These are phyloP conservation scores for Trichoderma semiorbis DNA, from an alignment of 2,329 filamentous ascomycete genomes.

Conservation along the genomic window DNA sequence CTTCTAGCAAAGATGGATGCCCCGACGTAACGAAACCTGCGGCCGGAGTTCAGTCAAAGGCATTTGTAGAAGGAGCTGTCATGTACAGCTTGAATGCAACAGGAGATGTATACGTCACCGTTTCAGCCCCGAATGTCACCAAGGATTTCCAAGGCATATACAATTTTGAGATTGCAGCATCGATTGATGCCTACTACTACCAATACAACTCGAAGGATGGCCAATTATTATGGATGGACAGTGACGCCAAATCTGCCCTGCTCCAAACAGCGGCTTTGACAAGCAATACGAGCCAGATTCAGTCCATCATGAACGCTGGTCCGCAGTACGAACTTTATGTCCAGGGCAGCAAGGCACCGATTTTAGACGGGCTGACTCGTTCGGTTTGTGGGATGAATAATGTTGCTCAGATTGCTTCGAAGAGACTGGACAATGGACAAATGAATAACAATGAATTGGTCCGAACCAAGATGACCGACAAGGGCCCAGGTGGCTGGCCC, in stretches of 20 bases:
- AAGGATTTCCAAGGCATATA: constrained; percentile 62
- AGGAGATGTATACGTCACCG: constrained; percentile 69
- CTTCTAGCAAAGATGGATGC: constrained; percentile 32
- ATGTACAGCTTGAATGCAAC: constrained; percentile 60
- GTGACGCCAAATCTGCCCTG: constrained; percentile 74
- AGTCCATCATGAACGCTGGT: constrained; percentile 47
- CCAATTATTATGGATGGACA: constrained; percentile 76
- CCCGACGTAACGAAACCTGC: constrained; percentile 23
- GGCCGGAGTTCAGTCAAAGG: constrained; percentile 29
- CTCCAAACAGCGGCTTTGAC: constrained; percentile 76
- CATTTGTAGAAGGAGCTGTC: constrained; percentile 67
- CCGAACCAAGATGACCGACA: constrained; percentile 63
- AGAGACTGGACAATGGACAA: constrained; percentile 45
- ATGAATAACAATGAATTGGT: constrained; percentile 45
- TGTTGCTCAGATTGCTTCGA: constrained; percentile 60
- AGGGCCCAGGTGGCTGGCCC: constrained; percentile 62
- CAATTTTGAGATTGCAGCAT: constrained; percentile 78
- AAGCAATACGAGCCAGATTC: constrained; percentile 50
- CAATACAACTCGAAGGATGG: constrained; percentile 45
- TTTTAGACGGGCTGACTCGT: constrained; percentile 65
- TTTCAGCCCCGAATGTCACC: constrained; percentile 66
- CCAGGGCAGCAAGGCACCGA: constrained; percentile 56
- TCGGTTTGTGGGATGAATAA: constrained; percentile 79
- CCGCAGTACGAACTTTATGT: constrained; percentile 77
- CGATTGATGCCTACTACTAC: constrained; percentile 76